These are phyloP conservation scores for Balamuthia mandrillaris DNA, from an alignment of 208 protist species.

Conservation along the genomic window DNA sequence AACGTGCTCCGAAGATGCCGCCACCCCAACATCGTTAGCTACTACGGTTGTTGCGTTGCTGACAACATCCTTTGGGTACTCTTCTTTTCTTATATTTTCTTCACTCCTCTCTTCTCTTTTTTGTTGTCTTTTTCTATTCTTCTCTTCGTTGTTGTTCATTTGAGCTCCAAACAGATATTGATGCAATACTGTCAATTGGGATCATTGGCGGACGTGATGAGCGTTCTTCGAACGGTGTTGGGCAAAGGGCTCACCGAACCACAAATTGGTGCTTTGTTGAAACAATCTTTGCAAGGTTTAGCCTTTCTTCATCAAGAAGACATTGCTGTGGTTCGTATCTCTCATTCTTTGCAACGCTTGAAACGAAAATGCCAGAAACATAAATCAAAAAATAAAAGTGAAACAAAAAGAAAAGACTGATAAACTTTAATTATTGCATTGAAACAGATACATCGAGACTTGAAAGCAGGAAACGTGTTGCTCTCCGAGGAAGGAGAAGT, in stretches of 20 bases:
- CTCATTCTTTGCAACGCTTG: not conserved
- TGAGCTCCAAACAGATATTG: not conserved
- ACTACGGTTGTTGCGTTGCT: not conserved
- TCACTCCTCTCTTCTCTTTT: not conserved
- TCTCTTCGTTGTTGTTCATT: not conserved
- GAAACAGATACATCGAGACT: not conserved
- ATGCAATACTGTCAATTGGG: slow-evolving; percentile 5
- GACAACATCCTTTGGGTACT: not conserved
- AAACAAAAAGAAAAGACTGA: not conserved
- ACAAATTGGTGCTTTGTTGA: not conserved
- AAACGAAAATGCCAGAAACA: not conserved
- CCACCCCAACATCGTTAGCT: slow-evolving; percentile 16
- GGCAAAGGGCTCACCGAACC: not conserved
- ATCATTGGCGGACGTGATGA: not conserved
- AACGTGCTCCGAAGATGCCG: not conserved
- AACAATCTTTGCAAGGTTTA: not conserved
- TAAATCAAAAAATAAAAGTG: not conserved
- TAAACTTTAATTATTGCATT: not conserved
- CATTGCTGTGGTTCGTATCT: not conserved
- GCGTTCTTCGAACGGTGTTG: not conserved
- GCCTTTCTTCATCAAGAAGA: not conserved
- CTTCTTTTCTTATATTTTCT: not conserved
- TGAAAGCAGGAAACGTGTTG: slow-evolving; percentile 1
- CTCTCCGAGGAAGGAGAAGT: not conserved
- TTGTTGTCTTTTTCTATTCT: not conserved